Evolutionary conservation across 495 filamentous ascomycete genomes (phyloP), one percentile per base, ranked within the genome.

Genomic region (Pseudomonodictys pantanalensis): DNA sequence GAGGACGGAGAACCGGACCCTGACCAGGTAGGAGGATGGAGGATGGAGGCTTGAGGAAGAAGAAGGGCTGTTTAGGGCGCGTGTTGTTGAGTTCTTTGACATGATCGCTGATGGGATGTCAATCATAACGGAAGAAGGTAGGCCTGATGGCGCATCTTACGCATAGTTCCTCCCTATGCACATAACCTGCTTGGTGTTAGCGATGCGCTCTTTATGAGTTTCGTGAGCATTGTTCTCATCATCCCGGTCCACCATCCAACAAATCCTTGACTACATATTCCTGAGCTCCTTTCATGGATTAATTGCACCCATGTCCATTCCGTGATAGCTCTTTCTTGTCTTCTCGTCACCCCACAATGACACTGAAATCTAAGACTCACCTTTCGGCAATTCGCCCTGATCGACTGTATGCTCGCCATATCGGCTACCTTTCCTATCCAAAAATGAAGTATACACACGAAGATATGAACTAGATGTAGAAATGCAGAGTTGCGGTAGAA

Each of bases 121-220:
- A 6, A 29, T 10, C 7, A 23, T 7, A 33, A 24, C 2, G 7
- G 35, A 6, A 32, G 54, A 57, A 33, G n/a, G 6, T 56, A 48
- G 56, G 22, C 49, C 59, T 52, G 43, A 12, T 28, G 32, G 54
- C 59, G 61, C 44, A 29, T 81, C 88, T 58, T 77, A 95, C 90
- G 91, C 92, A 81, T 95, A 97, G 76, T 98, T 98, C 62, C 93
- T 83, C 67, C 95, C 93, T 73, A 99, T 96, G 78, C 93, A 97
- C 72, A 96, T 88, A 58, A 97, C 84, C 78, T 97, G 26, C 2
- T 17, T 5, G 26, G 1, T 45, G 39, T 65, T 23, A 62, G 49
- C 2, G 20, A 24, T 20, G 17, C 22, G 11, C 38, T 18, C 5
- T 49, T 29, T 41, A 6, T 33, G 33, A 32, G 18, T 56, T 10